Conservation (phyloP, 768 basidiomycete genomes). For the Lactarius hatsudake region DNA sequence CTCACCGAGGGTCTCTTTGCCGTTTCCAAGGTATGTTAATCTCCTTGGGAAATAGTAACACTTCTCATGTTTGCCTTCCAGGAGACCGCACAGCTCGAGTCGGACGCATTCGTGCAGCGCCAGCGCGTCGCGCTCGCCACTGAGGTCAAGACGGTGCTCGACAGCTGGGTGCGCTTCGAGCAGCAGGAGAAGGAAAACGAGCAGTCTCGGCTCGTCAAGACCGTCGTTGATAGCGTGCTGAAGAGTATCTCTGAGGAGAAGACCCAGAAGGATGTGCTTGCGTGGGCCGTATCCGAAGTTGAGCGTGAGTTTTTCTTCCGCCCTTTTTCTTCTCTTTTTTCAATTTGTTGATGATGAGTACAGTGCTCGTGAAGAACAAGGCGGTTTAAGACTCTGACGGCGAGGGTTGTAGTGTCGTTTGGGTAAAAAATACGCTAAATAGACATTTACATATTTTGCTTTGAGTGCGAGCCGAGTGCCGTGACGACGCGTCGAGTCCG, state of each 20-base stretch:
- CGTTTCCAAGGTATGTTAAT: constrained; percentile 72
- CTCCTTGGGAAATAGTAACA: neutral
- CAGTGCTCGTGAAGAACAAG: constrained; percentile 91
- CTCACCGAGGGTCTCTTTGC: constrained; percentile 89
- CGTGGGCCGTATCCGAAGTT: constrained; percentile 79
- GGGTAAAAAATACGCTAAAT: constrained; percentile 22
- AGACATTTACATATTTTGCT: constrained; percentile 20
- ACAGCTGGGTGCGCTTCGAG: constrained; percentile 98
- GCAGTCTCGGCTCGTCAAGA: constrained; percentile 87
- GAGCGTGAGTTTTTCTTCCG: constrained; percentile 69
- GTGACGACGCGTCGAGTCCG: constrained; percentile 18
- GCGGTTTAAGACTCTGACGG: constrained; percentile 57
- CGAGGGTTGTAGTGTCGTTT: neutral
- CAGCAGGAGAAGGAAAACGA: constrained; percentile 96
- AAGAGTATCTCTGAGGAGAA: constrained; percentile 82
- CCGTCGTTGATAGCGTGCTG: constrained; percentile 85
- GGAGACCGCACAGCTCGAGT: constrained; percentile 92
- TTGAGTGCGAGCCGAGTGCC: constrained; percentile 13
- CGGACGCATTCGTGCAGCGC: constrained; percentile 83
- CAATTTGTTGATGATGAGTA: constrained; percentile 5
- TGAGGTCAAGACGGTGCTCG: constrained; percentile 92
- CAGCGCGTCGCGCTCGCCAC: constrained; percentile 84
- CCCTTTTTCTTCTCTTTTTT: neutral
- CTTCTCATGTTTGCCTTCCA: constrained; percentile 32
- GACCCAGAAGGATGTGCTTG: constrained; percentile 80